phyloP scores from a whole-genome alignment of 768 basidiomycete genomes.

The Russula vinacea region DNA sequence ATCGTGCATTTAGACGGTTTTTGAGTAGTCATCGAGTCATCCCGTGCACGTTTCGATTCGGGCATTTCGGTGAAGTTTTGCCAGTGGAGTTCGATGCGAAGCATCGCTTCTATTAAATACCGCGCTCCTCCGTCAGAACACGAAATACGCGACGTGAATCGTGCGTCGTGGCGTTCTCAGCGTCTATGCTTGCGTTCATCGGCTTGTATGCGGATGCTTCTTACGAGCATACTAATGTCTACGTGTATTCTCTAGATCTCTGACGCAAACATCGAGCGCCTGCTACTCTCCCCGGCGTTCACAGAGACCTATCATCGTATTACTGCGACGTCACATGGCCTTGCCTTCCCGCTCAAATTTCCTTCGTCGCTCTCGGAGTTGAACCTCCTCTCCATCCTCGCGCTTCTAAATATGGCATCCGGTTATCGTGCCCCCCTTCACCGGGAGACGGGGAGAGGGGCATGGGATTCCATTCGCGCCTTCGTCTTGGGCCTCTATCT shows the following conservation, averaged over 20 bases:
- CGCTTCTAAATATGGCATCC: constrained; percentile 79
- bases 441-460: constrained; percentile 68
- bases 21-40: not conserved
- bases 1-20: not conserved
- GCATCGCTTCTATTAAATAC: constrained; percentile 1
- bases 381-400: constrained; percentile 74
- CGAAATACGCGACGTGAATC: not conserved
- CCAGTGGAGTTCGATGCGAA: not conserved
- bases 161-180: constrained; percentile 15
- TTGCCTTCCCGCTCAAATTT: constrained; percentile 77
- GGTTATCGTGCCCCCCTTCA: constrained; percentile 77
- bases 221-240: constrained; percentile 14
- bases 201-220: not conserved
- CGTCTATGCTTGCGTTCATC: constrained; percentile 11
- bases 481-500: constrained; percentile 72
- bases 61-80: constrained; percentile 2
- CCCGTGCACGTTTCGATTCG: not conserved
- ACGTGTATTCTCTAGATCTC: constrained; percentile 47
- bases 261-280: constrained; percentile 52
- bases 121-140: constrained; percentile 12
- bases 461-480: constrained; percentile 78
- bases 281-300: constrained; percentile 65
- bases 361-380: constrained; percentile 69
- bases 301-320: constrained; percentile 58
- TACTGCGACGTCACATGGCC: constrained; percentile 56